These are phyloP conservation scores for Xylaria multiplex DNA, from an alignment of 2,329 filamentous ascomycete genomes.

Conservation along the genomic window DNA sequence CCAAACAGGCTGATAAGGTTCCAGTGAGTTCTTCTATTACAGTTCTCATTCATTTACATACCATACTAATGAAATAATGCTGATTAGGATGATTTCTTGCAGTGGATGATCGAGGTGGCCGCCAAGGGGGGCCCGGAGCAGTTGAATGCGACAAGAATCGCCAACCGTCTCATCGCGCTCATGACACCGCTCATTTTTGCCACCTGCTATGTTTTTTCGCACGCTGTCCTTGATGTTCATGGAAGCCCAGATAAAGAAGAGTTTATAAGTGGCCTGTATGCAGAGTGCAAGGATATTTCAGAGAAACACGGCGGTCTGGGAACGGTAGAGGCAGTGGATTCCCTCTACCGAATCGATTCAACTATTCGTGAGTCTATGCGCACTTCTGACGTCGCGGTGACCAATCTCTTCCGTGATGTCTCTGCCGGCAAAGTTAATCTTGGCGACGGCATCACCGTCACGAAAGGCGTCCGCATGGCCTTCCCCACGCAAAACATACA, in stretches of 20 bases:
- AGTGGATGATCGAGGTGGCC: neutral
- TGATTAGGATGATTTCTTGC: neutral
- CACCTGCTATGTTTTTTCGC: neutral
- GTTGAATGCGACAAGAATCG: neutral
- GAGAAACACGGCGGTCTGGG: neutral
- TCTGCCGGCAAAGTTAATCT: too few relatives aligned
- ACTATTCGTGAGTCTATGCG: conserved; percentile 8
- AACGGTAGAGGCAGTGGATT: neutral
- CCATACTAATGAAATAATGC: too few relatives aligned
- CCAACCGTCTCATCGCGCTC: neutral
- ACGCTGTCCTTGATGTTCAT: neutral
- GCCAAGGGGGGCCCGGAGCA: neutral
- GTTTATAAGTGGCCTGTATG: neutral
- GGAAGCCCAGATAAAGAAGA: neutral
- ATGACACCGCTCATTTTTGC: neutral
- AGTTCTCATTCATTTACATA: too few relatives aligned
- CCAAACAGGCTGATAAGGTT: too few relatives aligned
- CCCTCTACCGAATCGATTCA: neutral
- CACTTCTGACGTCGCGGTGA: neutral
- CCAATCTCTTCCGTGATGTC: neutral
- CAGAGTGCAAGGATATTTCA: neutral
- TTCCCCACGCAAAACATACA: too few relatives aligned
- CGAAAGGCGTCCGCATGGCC: too few relatives aligned
- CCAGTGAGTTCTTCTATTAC: too few relatives aligned
- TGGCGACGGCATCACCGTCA: too few relatives aligned